These are phyloP conservation scores for Talaromyces verruculosus DNA, from an alignment of 2,329 filamentous ascomycete genomes.

Conservation along the genomic window DNA sequence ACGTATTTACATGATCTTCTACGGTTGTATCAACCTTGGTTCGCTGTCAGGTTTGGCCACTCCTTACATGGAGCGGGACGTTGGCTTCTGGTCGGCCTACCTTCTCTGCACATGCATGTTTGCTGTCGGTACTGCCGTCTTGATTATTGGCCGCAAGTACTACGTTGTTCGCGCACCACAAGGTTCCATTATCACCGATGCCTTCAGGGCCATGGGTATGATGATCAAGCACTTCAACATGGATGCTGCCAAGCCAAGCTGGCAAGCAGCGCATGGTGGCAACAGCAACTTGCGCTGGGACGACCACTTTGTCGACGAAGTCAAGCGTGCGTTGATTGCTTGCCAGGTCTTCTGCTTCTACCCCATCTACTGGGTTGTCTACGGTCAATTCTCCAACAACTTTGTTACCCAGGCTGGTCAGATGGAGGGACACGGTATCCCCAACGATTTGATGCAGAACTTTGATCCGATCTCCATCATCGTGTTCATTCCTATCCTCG, in stretches of 20 bases:
- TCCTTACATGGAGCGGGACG: conserved; percentile 65
- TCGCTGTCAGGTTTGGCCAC: conserved; percentile 66
- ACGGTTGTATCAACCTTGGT: conserved; percentile 72
- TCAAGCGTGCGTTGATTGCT: conserved; percentile 64
- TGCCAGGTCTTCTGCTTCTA: conserved; percentile 73
- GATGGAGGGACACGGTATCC: conserved; percentile 66
- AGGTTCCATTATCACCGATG: conserved; percentile 64
- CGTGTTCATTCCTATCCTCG: conserved; percentile 71
- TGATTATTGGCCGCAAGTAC: conserved; percentile 48
- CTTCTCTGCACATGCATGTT: conserved; percentile 64
- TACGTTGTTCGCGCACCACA: conserved; percentile 55
- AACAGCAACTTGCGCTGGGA: conserved; percentile 58
- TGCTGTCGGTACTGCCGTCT: conserved; percentile 58
- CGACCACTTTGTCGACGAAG: conserved; percentile 69
- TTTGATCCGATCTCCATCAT: conserved; percentile 73
- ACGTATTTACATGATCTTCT: conserved; percentile 73
- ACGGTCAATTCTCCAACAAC: conserved; percentile 60
- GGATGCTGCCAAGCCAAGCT: conserved; percentile 67
- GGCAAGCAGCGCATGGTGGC: conserved; percentile 55
- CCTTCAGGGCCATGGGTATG: conserved; percentile 63
- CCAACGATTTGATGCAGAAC: conserved; percentile 76
- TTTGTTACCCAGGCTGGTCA: conserved; percentile 53
- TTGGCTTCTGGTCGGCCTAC: conserved; percentile 67
- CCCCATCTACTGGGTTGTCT: conserved; percentile 42
- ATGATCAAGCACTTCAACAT: conserved; percentile 53